phyloP scores from a whole-genome alignment of 257 asterid genomes.

The Cinchona pubescens region DNA sequence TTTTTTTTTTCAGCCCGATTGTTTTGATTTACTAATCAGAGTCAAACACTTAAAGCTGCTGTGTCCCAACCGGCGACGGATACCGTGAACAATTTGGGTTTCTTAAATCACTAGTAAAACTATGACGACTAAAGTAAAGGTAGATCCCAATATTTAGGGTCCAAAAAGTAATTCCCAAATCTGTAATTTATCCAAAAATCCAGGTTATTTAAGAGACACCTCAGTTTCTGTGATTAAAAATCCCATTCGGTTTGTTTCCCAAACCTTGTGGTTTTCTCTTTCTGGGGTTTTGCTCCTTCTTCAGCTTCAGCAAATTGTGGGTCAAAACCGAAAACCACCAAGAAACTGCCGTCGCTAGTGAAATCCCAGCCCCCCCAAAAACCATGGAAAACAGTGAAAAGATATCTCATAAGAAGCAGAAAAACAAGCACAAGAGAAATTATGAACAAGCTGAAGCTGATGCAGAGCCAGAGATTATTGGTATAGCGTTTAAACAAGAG shows the following conservation, averaged over 20 bases:
- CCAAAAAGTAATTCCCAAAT: no score
- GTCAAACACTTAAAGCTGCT: no score
- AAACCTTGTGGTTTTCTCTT: slow-evolving; percentile 33
- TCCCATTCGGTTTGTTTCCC: neutral
- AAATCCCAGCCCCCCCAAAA: slow-evolving; percentile 27
- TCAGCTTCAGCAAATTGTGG: slow-evolving; percentile 22
- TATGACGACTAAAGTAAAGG: no score
- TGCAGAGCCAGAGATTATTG: slow-evolving; percentile 14
- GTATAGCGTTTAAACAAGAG: slow-evolving; percentile 29
- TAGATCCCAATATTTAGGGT: no score
- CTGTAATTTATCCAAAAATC: neutral
- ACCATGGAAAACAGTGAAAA: slow-evolving; percentile 33
- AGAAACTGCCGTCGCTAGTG: neutral
- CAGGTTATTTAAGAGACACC: no score
- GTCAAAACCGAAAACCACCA: slow-evolving; percentile 26
- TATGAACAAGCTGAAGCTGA: slow-evolving; percentile 48
- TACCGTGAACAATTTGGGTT: no score
- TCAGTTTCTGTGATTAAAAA: no score
- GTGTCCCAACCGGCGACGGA: no score
- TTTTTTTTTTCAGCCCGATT: no score
- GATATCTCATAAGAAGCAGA: slow-evolving; percentile 50
- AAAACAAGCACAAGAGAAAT: slow-evolving; percentile 63
- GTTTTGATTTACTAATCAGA: no score
- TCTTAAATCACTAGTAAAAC: no score
- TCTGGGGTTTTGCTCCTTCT: slow-evolving; percentile 20